Base-by-base conservation (phyloP, 192 early-diverging fungal genomes). In the Paraglomus brasilianum region DNA sequence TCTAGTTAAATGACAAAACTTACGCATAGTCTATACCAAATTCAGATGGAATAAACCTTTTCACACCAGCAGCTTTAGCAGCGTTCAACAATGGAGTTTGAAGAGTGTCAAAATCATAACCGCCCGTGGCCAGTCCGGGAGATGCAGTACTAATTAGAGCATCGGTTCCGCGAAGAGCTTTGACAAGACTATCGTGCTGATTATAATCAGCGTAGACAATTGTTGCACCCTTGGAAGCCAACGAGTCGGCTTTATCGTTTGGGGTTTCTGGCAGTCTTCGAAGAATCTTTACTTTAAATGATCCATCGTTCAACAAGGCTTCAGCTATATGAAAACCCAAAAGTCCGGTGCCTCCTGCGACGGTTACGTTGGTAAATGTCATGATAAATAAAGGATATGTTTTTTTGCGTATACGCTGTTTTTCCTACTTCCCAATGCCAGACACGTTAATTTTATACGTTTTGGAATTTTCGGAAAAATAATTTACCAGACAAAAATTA, bases 131-230 rank as follows among this genome's bases (percentile, higher is more conserved):
- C 3, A 30, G 1, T 5, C n/a, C 66, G 17, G 8, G 3, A 50
- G 22, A 11, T 46, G 56, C 67, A 15, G 67, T 13, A 58, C 67
- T 69, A 14, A 52, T 21, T 1, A 69, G 4, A 10, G 57, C 66
- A 40, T 69, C 53, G 9, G 41, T 52, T 53, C 67, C 67, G 17
- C 57, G 38, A 44, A 62, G 55, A 19, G 51, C 67, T 24, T 69
- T 69, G 8, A 58, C 56, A n/a, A 69, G 57, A 11, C 15, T 50
- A 53, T 53, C 57, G 8, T 69, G 43, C 30, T 69, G 40, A 30
- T 17, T 59, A 30, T 69, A 69, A 69, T 69, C 67, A 13, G 57
- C 67, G 49, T 43, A 53, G 14, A 69, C 67, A 45, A 69, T 24
- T 45, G 59, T 36, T 9, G 43, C 67, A 7, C 67, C 56, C 14